Conservation (phyloP, 768 basidiomycete genomes). For the Rhodotorula kratochvilovae region DNA sequence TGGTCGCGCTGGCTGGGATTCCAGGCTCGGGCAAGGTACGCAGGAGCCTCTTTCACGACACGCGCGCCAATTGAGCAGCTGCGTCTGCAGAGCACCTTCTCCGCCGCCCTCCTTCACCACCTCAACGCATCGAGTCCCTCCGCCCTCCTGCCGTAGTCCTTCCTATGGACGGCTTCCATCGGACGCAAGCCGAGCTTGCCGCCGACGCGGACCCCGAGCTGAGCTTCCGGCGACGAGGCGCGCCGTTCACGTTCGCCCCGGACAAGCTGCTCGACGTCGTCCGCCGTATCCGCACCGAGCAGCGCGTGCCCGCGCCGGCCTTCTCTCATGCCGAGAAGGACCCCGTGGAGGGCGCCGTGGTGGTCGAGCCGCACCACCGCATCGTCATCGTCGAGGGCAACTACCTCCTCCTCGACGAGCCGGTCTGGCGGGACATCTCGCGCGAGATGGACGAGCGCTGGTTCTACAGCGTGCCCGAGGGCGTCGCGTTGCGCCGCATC, state of each 20-base stretch:
- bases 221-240: conserved; percentile 1
- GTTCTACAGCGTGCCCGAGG: conserved; percentile 1
- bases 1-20: neutral
- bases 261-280: neutral
- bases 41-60: too few species aligned
- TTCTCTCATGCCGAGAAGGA: conserved; percentile 6
- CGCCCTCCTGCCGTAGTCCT: neutral
- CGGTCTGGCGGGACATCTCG: neutral
- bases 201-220: neutral
- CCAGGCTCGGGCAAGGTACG: neutral
- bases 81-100: neutral
- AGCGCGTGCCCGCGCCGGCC: neutral
- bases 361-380: neutral
- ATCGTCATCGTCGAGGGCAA: conserved; percentile 5
- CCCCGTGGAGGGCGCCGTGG: neutral
- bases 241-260: neutral
- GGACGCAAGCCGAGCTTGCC: neutral
- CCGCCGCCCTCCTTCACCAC: neutral
- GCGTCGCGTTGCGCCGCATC: neutral
- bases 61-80: neutral
- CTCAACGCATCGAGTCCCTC: neutral
- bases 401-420: neutral
- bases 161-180: conserved; percentile 2
- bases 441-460: conserved; percentile 4
- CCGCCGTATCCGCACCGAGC: neutral